Base-by-base conservation (phyloP, 2,329 filamentous ascomycete species). In the Trichophyton verrucosum region DNA sequence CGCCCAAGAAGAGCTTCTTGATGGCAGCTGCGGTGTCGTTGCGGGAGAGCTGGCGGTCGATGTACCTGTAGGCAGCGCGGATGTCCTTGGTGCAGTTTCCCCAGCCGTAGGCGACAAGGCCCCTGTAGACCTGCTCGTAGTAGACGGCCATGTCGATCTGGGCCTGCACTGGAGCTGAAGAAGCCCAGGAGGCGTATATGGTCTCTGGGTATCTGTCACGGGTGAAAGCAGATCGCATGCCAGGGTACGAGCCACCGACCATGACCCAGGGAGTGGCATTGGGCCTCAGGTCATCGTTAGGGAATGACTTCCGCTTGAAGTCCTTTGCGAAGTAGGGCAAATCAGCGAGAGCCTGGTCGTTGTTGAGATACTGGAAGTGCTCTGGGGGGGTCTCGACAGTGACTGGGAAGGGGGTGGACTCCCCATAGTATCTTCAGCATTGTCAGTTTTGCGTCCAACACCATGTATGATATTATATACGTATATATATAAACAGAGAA, bases 21-120 rank as follows among this genome's bases (percentile, higher is more conserved):
- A 82, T 72, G 0, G 68, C 66, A 0, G 72, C 73, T 1, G 77
- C 69, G 0, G 70, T 68, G 0, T 65, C 64, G 2, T 67, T 66
- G 5, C 71, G 68, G 3, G 72, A 71, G 11, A 82, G 69, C 33
- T 78, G 70, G 8, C 67, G 66, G 64, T 82, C 80, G 51, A 82
- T 78, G 64, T 79, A 79, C 27, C 69, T 63, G 42, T 80, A 70
- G 2, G 77, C 78, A 3, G 77, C 76, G 15, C 78, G 73, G 57
- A 81, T 72, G 61, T 82, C 79, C 11, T 71, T 70, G 11, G 77
- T 75, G 68, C 80, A 82, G 66, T 80, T 81, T 2, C 70, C 70
- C 40, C 75, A 73, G 61, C 80, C 81, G 61, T 80, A 80, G 4
- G 72, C 73, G 3, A 75, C 72, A 70, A 82, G 72, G 2, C 77